Conservation (phyloP, 164 flowering plant genomes). For the Tetracentron sinense region DNA sequence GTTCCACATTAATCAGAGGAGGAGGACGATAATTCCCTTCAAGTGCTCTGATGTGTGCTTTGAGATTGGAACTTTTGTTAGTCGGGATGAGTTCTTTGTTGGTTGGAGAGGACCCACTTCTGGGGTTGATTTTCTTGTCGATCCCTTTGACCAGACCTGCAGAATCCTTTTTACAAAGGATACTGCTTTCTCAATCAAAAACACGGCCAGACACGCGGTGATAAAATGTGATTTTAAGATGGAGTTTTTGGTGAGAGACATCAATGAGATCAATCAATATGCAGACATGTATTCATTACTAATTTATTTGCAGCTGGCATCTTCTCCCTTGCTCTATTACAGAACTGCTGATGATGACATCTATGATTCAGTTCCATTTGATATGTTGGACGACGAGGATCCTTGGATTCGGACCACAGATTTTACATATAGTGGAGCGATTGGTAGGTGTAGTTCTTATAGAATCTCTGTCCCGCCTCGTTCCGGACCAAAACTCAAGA, state of each 20-base stretch:
- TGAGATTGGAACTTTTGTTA: constrained; percentile 56
- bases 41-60: constrained; percentile 48
- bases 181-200: constrained; percentile 60
- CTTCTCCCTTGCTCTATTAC: constrained; percentile 67
- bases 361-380: constrained; percentile 53
- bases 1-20: constrained; percentile 43
- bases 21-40: constrained; percentile 47
- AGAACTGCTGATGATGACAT: constrained; percentile 94
- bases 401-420: constrained; percentile 96
- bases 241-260: constrained; percentile 70
- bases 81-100: constrained; percentile 48
- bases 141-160: constrained; percentile 76
- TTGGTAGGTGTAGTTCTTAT: constrained; percentile 74
- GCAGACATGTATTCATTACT: constrained; percentile 26
- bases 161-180: constrained; percentile 59
- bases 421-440: constrained; percentile 69
- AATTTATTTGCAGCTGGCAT: constrained; percentile 55
- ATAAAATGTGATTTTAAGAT: constrained; percentile 78
- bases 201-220: constrained; percentile 27
- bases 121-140: constrained; percentile 74
- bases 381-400: constrained; percentile 88
- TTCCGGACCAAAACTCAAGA: constrained; percentile 44
- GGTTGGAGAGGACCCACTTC: constrained; percentile 68
- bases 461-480: constrained; percentile 61
- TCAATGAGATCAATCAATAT: constrained; percentile 40